These are phyloP conservation scores for Chalciporus piperatus DNA, from an alignment of 768 basidiomycete species.

Conservation along the genomic window DNA sequence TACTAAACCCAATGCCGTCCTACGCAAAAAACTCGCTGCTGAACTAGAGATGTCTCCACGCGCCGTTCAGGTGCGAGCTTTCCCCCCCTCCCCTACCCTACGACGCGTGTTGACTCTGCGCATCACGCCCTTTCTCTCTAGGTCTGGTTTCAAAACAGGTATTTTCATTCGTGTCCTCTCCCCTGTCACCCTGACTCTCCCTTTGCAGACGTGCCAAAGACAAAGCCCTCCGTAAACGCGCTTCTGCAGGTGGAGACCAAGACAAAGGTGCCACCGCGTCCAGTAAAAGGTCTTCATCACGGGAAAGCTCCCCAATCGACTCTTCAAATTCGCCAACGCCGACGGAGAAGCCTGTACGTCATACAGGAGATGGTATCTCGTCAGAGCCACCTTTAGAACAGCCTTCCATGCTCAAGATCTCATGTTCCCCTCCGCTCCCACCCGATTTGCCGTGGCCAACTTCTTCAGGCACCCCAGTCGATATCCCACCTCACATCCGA, in stretches of 20 bases:
- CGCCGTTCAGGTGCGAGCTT: conserved; percentile 81
- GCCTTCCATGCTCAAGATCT: conserved; percentile 18
- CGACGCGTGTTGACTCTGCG: conserved; percentile 18
- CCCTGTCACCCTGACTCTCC: conserved; percentile 11
- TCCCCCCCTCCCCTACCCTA: neutral
- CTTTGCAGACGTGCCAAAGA: conserved; percentile 74
- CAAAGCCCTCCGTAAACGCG: conserved; percentile 63
- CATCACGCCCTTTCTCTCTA: conserved; percentile 34
- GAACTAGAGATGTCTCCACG: conserved; percentile 90
- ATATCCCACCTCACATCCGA: conserved; percentile 24
- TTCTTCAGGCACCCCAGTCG: conserved; percentile 32
- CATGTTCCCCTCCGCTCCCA: conserved; percentile 19
- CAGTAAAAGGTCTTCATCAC: conserved; percentile 8
- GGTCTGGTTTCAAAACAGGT: conserved; percentile 94
- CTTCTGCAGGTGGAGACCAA: conserved; percentile 22
- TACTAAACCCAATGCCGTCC: conserved; percentile 84
- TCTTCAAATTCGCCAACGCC: conserved; percentile 36
- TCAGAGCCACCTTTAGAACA: conserved; percentile 6
- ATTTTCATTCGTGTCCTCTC: conserved; percentile 13
- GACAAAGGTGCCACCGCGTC: conserved; percentile 6
- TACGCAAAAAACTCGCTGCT: conserved; percentile 75
- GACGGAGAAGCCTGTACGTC: conserved; percentile 37
- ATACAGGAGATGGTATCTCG: conserved; percentile 12
- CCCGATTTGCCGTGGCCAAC: conserved; percentile 28
- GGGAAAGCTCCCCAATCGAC: conserved; percentile 31